Evolutionary conservation across 2,329 filamentous ascomycete genomes (phyloP), one percentile per base, ranked within the genome.

Genomic region (Exutisphaerella laricina): DNA sequence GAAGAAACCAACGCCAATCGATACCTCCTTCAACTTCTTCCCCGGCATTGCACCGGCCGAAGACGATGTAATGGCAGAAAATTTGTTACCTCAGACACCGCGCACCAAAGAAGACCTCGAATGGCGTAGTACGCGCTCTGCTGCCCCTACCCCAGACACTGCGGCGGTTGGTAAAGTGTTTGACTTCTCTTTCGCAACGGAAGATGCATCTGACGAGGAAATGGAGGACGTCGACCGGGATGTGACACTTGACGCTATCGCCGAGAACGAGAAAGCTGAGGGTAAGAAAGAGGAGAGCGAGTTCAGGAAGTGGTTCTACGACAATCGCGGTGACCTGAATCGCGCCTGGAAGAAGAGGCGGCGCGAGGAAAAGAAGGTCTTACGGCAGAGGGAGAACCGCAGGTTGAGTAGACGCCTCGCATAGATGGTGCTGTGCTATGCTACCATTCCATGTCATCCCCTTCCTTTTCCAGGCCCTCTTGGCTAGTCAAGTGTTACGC

Each of bases 111-210:
- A 82, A 53, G 90, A 97, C 53, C 71, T 90, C 21, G 82, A 87
- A 55, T 79, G 73, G 67, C 78, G 88, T 49, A 78, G 77, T 38
- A 61, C 85, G n/a, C 78, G 92, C 43, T 96, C 88, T 61, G 88
- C 88, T 4, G 92, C 92, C 2, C 92, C 92, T 0, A 98, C 92
- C 0, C 92, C 92, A 0, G 92, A 98, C 60, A 97, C 92, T 0
- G 88, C 88, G 1, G 80, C 88, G 46, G 80, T 85, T 2, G 80
- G 73, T 29, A 78, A 79, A n/a, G 58, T 63, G 2, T 65, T 75
- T 0, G 70, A 74, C 43, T 74, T 75, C 45, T 68, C 71, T 1
- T 71, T 75, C 36, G 65, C 69, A 0, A 64, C 61, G 8, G 72
- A 74, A 47, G 68, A 69, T 30, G 68, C 71, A 1, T 69, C 72